Evolutionary conservation across 1,284 basidiomycete species (phyloP).

Genomic region (Microbotryum saponariae): DNA sequence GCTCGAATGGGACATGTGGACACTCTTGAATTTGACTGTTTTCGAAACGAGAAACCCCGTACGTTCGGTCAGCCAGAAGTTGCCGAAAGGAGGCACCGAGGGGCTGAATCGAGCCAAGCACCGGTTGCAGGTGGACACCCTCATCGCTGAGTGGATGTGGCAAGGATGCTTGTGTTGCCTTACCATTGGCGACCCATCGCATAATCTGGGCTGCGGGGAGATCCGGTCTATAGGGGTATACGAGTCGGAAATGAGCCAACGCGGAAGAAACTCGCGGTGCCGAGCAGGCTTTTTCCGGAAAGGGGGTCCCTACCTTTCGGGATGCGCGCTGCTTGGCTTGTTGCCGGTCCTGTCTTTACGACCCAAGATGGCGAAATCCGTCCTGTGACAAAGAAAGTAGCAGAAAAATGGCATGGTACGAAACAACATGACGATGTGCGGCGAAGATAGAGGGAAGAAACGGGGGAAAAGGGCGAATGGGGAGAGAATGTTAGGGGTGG

Average conservation of each 20-base stretch:
- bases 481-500: background rate
- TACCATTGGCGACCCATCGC: conserved; percentile 71
- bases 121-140: too few relatives aligned
- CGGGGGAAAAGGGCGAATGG: background rate
- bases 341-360: conserved; percentile 29
- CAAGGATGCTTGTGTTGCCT: too few relatives aligned
- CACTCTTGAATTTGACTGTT: conserved; percentile 51
- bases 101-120: too few relatives aligned
- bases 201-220: conserved; percentile 77
- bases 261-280: background rate
- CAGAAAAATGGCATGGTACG: background rate
- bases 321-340: conserved; percentile 4
- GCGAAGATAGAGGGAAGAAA: background rate
- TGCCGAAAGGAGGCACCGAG: conserved; percentile 30
- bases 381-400: conserved; percentile 7
- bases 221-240: conserved; percentile 52
- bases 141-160: too few relatives aligned
- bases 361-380: conserved; percentile 30
- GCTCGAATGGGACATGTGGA: conserved; percentile 63
- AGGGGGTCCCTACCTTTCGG: conserved; percentile 7
- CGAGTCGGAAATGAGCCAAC: conserved; percentile 6
- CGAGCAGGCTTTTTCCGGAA: too few relatives aligned
- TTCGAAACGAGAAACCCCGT: background rate
- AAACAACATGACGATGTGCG: background rate
- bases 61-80: conserved; percentile 8